Conservation (phyloP, 2,329 filamentous ascomycete species). For the Verruconis gallopava region DNA sequence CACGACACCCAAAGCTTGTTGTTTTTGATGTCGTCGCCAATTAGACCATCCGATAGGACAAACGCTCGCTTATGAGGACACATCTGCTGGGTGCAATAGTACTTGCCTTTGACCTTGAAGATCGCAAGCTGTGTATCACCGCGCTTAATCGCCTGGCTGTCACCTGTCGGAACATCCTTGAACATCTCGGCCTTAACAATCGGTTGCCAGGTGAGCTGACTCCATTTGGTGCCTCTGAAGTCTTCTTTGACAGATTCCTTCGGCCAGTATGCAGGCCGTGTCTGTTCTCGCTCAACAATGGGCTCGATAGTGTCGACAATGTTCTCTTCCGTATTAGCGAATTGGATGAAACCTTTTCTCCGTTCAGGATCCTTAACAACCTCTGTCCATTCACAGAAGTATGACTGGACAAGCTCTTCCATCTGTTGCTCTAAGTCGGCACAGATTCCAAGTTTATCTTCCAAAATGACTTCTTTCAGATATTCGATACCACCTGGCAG, state of each 20-base stretch:
- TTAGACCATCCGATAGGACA: slow-evolving; percentile 71
- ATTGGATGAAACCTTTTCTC: slow-evolving; percentile 62
- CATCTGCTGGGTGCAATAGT: slow-evolving; percentile 86
- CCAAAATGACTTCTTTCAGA: slow-evolving; percentile 66
- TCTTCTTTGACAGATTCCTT: slow-evolving; percentile 53
- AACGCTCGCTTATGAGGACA: slow-evolving; percentile 87
- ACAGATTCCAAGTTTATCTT: slow-evolving; percentile 77
- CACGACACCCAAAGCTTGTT: slow-evolving; percentile 74
- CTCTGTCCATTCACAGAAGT: slow-evolving; percentile 88
- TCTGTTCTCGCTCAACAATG: slow-evolving; percentile 59
- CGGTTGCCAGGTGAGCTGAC: slow-evolving; percentile 62
- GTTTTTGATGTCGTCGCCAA: slow-evolving; percentile 51
- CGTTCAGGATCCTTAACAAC: slow-evolving; percentile 57
- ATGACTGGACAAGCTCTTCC: slow-evolving; percentile 68
- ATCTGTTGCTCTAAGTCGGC: slow-evolving; percentile 78
- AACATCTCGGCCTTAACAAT: slow-evolving; percentile 61
- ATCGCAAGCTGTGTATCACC: slow-evolving; percentile 82
- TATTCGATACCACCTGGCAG: slow-evolving; percentile 76
- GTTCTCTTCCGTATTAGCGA: slow-evolving; percentile 67
- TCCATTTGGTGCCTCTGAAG: slow-evolving; percentile 60
- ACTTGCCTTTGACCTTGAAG: slow-evolving; percentile 69
- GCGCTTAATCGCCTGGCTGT: slow-evolving; percentile 66
- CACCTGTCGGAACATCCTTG: slow-evolving; percentile 53
- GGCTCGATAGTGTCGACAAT: slow-evolving; percentile 53
- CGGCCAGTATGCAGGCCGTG: slow-evolving; percentile 65